phyloP scores from a whole-genome alignment of 805 yeast genomes.

The Lachancea waltii region DNA sequence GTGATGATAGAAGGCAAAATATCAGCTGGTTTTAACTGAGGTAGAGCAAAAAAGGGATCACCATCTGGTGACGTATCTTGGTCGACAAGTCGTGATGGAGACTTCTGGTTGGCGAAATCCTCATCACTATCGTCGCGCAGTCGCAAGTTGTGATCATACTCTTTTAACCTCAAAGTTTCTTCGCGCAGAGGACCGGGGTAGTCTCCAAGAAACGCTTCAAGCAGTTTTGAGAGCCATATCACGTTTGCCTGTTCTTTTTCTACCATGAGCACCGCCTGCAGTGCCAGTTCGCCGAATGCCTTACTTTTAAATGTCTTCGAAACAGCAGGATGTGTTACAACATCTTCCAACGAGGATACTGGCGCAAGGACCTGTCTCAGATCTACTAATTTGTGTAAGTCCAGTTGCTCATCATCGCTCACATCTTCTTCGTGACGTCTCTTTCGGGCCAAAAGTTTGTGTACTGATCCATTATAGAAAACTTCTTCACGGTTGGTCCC shows the following conservation, averaged over 20 bases:
- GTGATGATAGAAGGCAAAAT: constrained; percentile 14
- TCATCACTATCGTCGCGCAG: constrained; percentile 24
- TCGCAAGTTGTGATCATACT: constrained; percentile 57
- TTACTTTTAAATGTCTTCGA: constrained; percentile 55
- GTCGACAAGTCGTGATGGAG: constrained; percentile 7
- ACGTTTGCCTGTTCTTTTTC: constrained; percentile 76
- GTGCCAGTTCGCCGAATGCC: constrained; percentile 55
- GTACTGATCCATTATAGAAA: constrained; percentile 34
- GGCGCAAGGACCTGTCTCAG: constrained; percentile 65
- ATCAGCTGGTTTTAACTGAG: constrained; percentile 35
- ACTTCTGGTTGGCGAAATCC: constrained; percentile 11
- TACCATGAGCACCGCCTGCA: constrained; percentile 67
- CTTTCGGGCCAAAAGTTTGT: constrained; percentile 28
- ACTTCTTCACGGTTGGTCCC: constrained; percentile 29
- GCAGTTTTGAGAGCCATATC: constrained; percentile 59
- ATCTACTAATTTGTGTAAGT: constrained; percentile 45
- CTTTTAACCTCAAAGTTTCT: constrained; percentile 57
- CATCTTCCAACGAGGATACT: constrained; percentile 71
- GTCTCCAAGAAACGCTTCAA: constrained; percentile 82
- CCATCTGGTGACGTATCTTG: constrained; percentile 20
- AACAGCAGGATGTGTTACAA: constrained; percentile 63
- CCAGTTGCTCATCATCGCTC: constrained; percentile 33
- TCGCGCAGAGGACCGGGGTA: constrained; percentile 65
- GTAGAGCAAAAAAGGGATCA: constrained; percentile 65
- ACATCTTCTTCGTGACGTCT: constrained; percentile 20